Evolutionary conservation across 257 asterid genomes (phyloP).

Genomic region (Oldenlandia corymbosa): DNA sequence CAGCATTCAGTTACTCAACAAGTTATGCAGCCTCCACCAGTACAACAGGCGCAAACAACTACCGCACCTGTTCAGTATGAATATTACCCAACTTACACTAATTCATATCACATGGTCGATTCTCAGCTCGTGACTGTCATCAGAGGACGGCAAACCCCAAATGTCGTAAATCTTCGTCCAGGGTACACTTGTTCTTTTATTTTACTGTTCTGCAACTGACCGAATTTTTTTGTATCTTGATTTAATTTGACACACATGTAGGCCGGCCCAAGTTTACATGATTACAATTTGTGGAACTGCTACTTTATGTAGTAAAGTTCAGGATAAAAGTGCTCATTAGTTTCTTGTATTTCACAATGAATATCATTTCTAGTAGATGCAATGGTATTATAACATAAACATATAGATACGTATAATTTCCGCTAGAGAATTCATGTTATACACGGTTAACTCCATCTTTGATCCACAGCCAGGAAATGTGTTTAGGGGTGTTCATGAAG

Average conservation of each 20-base stretch:
- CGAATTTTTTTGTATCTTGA: not conserved
- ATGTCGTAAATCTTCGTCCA: slow-evolving; percentile 27
- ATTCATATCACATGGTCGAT: slow-evolving; percentile 4
- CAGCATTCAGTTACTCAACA: not conserved
- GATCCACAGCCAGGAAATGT: too few relatives aligned
- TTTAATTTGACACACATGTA: not conserved
- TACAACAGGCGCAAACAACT: slow-evolving; percentile 23
- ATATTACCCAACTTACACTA: not conserved
- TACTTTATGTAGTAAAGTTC: not conserved
- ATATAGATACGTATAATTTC: too few relatives aligned
- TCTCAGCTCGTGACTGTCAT: slow-evolving; percentile 11
- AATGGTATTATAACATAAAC: not conserved
- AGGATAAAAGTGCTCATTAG: not conserved
- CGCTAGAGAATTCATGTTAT: too few relatives aligned
- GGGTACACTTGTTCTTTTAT: slow-evolving; percentile 30
- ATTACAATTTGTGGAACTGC: not conserved
- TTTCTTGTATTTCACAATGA: not conserved
- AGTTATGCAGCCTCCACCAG: slow-evolving; percentile 19
- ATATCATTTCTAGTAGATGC: not conserved
- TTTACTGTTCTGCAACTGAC: not conserved
- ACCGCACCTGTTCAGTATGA: slow-evolving; percentile 23
- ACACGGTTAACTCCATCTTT: not conserved
- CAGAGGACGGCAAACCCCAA: slow-evolving; percentile 8
- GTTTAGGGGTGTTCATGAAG: not conserved
- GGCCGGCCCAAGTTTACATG: not conserved